Evolutionary conservation across 495 filamentous ascomycete species (phyloP), one percentile per base, ranked within the genome.

Genomic region (Talaromyces thailandensis): DNA sequence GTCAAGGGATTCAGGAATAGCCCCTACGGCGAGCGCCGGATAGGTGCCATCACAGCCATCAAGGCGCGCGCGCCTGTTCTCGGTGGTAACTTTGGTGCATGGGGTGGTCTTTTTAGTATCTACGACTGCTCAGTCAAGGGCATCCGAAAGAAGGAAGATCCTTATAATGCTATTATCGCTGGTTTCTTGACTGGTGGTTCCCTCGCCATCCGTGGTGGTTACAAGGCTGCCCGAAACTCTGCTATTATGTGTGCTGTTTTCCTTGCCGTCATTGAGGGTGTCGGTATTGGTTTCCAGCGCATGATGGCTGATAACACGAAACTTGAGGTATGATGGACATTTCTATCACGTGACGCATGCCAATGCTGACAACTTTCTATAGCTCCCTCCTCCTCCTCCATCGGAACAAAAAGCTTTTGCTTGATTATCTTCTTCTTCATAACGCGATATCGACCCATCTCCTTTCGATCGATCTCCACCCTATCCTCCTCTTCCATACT

Each of bases 91-190:
- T 98, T 98, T 66, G 94, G 93, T 66, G 88, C 93, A 32, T 98
- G 93, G 93, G 95, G 94, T 68, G 94, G 94, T 65, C 70, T 98
- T 48, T 98, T 98, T 78, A 89, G 85, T 63, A 93, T 90, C 43
- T 97, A 89, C 71, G 94, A 98, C 76, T 98, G 94, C 79, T 91
- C 92, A n/a, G 89, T 98, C 25, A 97, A 97, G 81, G 93, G 93
- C 51, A 78, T 96, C 40, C 80, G 94, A 64, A 89, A 94, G 78
- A 98, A 96, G 86, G 93, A 98, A 72, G 93, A 98, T 72, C 92
- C 94, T 32, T 97, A 89, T 78, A 97, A 97, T 79, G 91, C 91
- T 64, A 96, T 93, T 64, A 89, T 95, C 64, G 94, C 94, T 32
- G 94, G 94, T 64, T 97, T 97, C 82, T 93, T 97, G 73, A 98